These are phyloP conservation scores for Brassica carinata DNA, from an alignment of 345 rosid genomes.

Conservation along the genomic window DNA sequence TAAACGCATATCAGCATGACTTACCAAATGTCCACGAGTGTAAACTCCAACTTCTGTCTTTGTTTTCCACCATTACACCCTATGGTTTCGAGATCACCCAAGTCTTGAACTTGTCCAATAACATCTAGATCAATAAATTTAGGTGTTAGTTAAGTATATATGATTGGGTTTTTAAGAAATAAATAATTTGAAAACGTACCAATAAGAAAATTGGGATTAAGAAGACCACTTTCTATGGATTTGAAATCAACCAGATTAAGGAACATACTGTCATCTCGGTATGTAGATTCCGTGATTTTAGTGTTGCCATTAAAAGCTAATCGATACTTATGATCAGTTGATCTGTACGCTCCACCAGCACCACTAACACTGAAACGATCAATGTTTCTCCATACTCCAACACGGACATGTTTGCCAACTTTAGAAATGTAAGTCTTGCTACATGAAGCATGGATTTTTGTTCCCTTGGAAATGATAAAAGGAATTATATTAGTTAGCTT, in stretches of 20 bases:
- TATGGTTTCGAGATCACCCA: not conserved
- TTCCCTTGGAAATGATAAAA: not conserved
- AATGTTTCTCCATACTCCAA: not conserved
- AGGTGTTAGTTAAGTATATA: not conserved
- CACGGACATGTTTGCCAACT: not conserved
- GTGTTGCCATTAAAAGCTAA: not conserved
- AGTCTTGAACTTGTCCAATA: not conserved
- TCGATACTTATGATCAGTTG: not conserved
- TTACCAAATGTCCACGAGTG: not conserved
- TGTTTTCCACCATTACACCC: not conserved
- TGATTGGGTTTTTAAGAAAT: no score
- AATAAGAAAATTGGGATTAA: not conserved
- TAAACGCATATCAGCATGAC: not conserved
- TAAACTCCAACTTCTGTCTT: not conserved
- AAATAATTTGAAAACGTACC: not conserved
- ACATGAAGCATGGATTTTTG: not conserved
- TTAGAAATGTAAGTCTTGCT: not conserved
- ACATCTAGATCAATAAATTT: not conserved
- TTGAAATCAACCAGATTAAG: not conserved
- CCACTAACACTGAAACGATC: not conserved
- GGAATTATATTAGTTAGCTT: not conserved
- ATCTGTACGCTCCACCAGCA: not conserved
- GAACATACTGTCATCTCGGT: not conserved
- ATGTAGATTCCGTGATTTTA: not conserved
- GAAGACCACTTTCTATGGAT: not conserved